Evolutionary conservation across 768 basidiomycete genomes (phyloP), one percentile per base, ranked within the genome.

Genomic region (Candolleomyces eurysporus): DNA sequence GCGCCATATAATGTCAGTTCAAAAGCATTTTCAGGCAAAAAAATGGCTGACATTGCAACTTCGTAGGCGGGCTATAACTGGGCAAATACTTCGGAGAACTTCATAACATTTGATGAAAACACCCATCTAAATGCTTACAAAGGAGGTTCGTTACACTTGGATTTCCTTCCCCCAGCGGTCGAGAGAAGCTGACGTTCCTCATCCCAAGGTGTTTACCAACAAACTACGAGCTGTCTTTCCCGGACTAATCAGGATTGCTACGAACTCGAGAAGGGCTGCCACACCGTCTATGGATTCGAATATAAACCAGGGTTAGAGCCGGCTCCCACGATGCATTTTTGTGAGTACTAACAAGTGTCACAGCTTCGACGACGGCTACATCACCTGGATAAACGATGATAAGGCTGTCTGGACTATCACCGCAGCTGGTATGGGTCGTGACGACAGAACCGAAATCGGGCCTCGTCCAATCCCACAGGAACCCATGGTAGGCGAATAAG

Each of bases 211-310:
- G 82, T 79, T 9, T 83, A 82, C 65, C 92, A 94, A 69, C 88
- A 93, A 72, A 87, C 90, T 22, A 87, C 89, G 1, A 91, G 89
- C 22, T 87, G 82, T 16, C 74, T 93, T 13, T 82, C 86, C 0
- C 66, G 73, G 2, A 90, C 88, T 5, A 79, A 92, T 67, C 84
- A 84, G 69, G 59, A 75, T 32, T 91, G 90, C 73, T 94, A 94
- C 70, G 83, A 86, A 72, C 62, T 69, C 9, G 64, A 59, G 3
- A 62, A 58, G 14, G 74, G 71, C 3, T 71, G 74, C 76, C 69
- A 73, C 68, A 10, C 71, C 43, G 30, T 82, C 61, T 72, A 80
- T 76, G 77, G 79, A 61, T 79, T 76, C 66, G 84, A 87, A 68
- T 88, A 86, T 67, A 73, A 73, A 52, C 78, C 82, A 49, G 84